Conservation (phyloP, 2,329 filamentous ascomycete genomes). For the Fusarium tjaetaba region DNA sequence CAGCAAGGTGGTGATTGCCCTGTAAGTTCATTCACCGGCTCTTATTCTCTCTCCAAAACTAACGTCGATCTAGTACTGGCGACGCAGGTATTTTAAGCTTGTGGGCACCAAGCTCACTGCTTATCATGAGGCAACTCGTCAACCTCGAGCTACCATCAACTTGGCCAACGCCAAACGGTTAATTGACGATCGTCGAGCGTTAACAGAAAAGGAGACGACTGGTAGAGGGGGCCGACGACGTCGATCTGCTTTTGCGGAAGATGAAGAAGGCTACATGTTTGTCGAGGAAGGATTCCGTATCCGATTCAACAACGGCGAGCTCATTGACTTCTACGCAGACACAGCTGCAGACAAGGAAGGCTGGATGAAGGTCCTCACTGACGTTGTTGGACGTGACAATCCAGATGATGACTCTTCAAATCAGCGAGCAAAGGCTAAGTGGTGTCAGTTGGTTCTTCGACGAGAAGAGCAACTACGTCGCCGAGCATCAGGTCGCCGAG, state of each 20-base stretch:
- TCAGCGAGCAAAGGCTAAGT: constrained; percentile 64
- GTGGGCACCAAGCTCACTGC: constrained; percentile 91
- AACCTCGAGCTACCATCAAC: constrained; percentile 97
- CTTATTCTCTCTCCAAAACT: constrained; percentile 40
- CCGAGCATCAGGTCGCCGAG: constrained; percentile 61
- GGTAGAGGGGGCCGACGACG: constrained; percentile 82
- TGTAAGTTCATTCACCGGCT: constrained; percentile 65
- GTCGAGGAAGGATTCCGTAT: constrained; percentile 99
- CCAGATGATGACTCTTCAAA: constrained; percentile 57
- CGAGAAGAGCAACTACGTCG: constrained; percentile 68
- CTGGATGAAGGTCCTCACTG: constrained; percentile 90
- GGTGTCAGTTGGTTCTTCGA: constrained; percentile 75
- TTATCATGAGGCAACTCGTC: constrained; percentile 93
- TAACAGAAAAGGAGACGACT: constrained; percentile 85
- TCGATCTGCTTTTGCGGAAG: constrained; percentile 95
- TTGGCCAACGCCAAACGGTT: constrained; percentile 90
- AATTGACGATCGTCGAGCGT: constrained; percentile 87
- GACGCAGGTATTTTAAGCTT: constrained; percentile 95
- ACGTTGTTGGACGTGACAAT: constrained; percentile 70
- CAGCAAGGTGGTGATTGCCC: constrained; percentile 98
- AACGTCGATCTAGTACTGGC: constrained; percentile 81
- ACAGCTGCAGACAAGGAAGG: constrained; percentile 86
- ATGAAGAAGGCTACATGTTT: constrained; percentile 99
- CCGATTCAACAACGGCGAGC: constrained; percentile 96
- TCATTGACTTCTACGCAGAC: constrained; percentile 98